Evolutionary conservation across 495 filamentous ascomycete genomes (phyloP).

Genomic region (Trichoderma parareesei): DNA sequence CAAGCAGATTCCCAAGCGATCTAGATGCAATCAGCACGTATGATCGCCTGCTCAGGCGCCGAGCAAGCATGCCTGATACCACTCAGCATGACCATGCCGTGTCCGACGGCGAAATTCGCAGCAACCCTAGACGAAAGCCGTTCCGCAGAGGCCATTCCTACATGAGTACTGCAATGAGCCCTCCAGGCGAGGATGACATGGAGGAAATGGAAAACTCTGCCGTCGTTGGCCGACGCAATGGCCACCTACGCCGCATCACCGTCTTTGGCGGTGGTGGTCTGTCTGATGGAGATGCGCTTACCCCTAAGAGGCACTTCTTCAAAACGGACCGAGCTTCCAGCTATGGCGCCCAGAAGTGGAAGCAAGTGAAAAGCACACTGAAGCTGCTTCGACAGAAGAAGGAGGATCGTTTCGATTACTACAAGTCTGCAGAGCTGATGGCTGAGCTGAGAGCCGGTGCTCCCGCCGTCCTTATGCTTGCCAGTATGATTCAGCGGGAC

Average conservation of each 20-base stretch:
- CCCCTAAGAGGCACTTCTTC: constrained; percentile 43
- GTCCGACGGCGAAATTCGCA: constrained; percentile 84
- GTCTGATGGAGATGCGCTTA: constrained; percentile 44
- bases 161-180: constrained; percentile 34
- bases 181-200: constrained; percentile 19
- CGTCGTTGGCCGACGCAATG: constrained; percentile 51
- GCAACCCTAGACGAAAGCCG: constrained; percentile 52
- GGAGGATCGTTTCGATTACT: constrained; percentile 80
- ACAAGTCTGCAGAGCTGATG: constrained; percentile 93
- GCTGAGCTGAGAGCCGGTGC: constrained; percentile 88
- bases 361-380: constrained; percentile 73
- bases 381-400: constrained; percentile 76
- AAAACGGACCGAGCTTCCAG: constrained; percentile 49
- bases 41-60: constrained; percentile 46
- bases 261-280: constrained; percentile 51
- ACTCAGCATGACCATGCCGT: constrained; percentile 61
- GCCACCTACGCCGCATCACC: constrained; percentile 68
- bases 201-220: constrained; percentile 35
- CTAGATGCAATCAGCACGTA: background rate
- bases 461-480: constrained; percentile 85
- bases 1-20: background rate
- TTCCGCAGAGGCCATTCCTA: constrained; percentile 47
- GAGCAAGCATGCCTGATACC: constrained; percentile 62
- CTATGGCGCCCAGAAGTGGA: constrained; percentile 78
- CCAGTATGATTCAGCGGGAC: constrained; percentile 94